These are phyloP conservation scores for Arachis monticola DNA, from an alignment of 331 rosid species.

Conservation along the genomic window DNA sequence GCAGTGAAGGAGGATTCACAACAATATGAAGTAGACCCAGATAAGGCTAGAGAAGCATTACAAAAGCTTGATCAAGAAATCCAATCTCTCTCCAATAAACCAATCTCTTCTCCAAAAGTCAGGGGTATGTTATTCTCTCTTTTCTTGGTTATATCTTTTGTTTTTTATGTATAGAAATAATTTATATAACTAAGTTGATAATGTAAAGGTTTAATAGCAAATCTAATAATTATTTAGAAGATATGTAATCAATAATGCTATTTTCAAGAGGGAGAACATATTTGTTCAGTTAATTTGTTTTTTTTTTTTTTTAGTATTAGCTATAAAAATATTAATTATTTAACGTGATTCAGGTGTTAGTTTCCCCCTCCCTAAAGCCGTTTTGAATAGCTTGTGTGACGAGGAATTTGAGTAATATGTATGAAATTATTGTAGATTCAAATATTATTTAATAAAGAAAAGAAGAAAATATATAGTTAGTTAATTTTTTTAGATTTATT, in stretches of 20 bases:
- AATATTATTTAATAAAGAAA: no score
- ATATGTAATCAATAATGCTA: no score
- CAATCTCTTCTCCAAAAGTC: conserved; percentile 52
- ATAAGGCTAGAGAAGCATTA: conserved; percentile 86
- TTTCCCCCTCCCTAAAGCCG: no score
- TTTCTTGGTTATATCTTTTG: not conserved
- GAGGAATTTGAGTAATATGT: no score
- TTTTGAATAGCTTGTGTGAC: no score
- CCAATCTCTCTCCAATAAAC: conserved; percentile 62
- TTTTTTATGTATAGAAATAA: not conserved
- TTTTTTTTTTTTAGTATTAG: not conserved
- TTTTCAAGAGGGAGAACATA: no score
- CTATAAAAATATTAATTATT: no score
- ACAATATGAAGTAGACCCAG: conserved; percentile 77
- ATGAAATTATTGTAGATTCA: no score
- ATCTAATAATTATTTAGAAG: no score
- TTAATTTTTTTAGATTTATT: no score
- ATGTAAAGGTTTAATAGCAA: not conserved
- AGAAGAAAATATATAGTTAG: no score
- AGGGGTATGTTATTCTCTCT: conserved; percentile 58
- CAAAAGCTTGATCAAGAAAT: conserved; percentile 78
- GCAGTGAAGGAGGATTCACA: conserved; percentile 63
- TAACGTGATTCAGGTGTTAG: no score
- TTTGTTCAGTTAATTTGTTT: not conserved
- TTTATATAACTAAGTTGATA: not conserved